A percentile compares a stretch with the other conserved stretches of the same genome.
Conservation (phyloP, 2,329 filamentous ascomycete genomes). For the Beauveria sp. region DNA sequence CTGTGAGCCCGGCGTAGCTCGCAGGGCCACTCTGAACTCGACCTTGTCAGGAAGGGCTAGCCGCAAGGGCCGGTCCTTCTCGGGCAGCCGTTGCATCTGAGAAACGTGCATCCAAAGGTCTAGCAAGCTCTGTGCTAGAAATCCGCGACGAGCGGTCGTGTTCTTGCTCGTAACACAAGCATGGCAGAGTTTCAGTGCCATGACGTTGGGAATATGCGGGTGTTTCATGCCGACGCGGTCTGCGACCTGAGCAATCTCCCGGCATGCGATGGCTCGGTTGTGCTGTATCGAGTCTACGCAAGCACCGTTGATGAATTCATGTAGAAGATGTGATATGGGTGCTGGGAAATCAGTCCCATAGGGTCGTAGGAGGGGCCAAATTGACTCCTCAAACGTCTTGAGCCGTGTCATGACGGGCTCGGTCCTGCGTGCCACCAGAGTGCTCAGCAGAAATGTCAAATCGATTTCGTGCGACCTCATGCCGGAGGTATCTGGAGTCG, state of each 20-base stretch:
- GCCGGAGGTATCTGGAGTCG: not conserved
- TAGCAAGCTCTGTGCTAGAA: conserved; percentile 6
- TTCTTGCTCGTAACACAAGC: conserved; percentile 15
- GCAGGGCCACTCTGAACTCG: not conserved
- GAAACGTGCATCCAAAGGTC: conserved; percentile 11
- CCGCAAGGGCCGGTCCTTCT: conserved; percentile 9
- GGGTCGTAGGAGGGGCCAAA: conserved; percentile 23
- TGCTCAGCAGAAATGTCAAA: conserved; percentile 23
- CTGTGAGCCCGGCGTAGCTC: not conserved
- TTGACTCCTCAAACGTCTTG: conserved; percentile 19
- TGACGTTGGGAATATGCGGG: conserved; percentile 19
- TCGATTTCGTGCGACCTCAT: conserved; percentile 13
- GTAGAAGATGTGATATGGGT: conserved; percentile 8
- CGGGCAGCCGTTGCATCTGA: conserved; percentile 12
- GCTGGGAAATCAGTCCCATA: conserved; percentile 1
- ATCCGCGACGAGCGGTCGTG: conserved; percentile 11
- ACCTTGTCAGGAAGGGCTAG: not conserved
- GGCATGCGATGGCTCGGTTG: conserved; percentile 13
- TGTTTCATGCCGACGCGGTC: conserved; percentile 2
- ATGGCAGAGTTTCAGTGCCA: conserved; percentile 27
- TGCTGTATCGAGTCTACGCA: conserved; percentile 16
- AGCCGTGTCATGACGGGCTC: conserved; percentile 17
- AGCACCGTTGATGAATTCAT: conserved; percentile 16
- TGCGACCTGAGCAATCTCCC: conserved; percentile 18
- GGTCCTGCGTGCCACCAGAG: conserved; percentile 15